Percentiles rank a stretch among this genome's conserved stretches.
Conservation (phyloP, 345 rosid species). For the Sisymbrium irio region DNA sequence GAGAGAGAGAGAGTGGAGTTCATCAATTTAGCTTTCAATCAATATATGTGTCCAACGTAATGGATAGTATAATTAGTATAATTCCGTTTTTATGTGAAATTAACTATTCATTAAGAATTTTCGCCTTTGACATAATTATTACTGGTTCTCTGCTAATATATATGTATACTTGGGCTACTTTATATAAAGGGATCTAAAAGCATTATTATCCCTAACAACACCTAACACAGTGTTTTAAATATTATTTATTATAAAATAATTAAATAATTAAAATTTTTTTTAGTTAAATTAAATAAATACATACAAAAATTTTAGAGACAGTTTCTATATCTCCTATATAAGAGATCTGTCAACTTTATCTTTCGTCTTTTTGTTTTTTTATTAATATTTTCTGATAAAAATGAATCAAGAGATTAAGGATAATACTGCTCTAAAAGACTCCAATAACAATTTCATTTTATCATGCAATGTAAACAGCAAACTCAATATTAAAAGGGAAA, state of each 20-base stretch:
- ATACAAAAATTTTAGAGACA: too few species aligned
- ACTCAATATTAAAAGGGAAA: neutral
- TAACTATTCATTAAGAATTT: neutral
- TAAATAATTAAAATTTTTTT: too few species aligned
- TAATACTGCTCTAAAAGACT: too few species aligned
- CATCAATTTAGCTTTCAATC: neutral
- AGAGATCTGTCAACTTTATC: too few species aligned
- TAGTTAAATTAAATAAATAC: too few species aligned
- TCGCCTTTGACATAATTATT: neutral
- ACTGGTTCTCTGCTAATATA: neutral
- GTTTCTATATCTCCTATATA: too few species aligned
- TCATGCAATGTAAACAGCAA: neutral
- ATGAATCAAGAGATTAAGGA: too few species aligned
- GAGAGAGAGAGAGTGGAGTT: constrained; percentile 24
- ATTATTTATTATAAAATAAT: too few species aligned
- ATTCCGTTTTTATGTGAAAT: neutral
- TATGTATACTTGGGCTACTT: neutral
- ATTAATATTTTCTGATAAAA: too few species aligned
- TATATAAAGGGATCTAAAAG: too few species aligned
- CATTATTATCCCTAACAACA: neutral
- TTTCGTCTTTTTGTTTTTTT: too few species aligned
- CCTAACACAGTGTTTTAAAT: too few species aligned
- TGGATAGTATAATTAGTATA: neutral
- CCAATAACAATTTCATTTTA: neutral
- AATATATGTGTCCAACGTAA: neutral